Evolutionary conservation across 1,284 basidiomycete genomes (phyloP).

Genomic region (Laetiporus sulphureus): DNA sequence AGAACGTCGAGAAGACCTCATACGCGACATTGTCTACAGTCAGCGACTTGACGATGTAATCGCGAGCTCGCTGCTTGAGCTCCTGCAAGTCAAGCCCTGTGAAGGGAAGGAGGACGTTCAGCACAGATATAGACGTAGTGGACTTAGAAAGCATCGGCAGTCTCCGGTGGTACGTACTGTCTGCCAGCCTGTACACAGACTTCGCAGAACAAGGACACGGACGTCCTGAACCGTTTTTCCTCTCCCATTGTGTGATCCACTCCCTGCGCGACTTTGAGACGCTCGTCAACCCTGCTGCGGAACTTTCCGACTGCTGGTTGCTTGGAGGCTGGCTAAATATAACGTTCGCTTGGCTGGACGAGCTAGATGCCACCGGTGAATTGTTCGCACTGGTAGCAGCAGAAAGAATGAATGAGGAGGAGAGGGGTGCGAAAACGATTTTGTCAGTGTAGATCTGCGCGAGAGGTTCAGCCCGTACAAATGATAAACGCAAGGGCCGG

Average conservation of each 20-base stretch:
- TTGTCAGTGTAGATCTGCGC: constrained; percentile 77
- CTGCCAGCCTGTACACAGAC: constrained; percentile 82
- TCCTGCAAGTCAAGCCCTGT: constrained; percentile 64
- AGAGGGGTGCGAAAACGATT: constrained; percentile 79
- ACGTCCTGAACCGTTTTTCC: constrained; percentile 42
- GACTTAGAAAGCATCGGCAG: constrained; percentile 1
- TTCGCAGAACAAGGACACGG: constrained; percentile 84
- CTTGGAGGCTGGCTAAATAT: constrained; percentile 12
- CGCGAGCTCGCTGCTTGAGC: constrained; percentile 62
- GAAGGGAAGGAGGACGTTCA: not conserved
- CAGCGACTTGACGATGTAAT: constrained; percentile 72
- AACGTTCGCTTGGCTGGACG: constrained; percentile 30
- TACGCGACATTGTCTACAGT: constrained; percentile 78
- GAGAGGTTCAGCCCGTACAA: not conserved
- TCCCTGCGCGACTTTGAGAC: constrained; percentile 43
- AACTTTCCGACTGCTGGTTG: constrained; percentile 14
- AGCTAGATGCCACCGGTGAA: constrained; percentile 17
- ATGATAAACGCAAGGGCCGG: not conserved
- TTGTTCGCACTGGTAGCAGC: constrained; percentile 12
- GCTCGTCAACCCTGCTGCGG: constrained; percentile 9
- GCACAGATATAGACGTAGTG: not conserved
- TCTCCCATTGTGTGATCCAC: constrained; percentile 64
- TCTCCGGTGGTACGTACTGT: constrained; percentile 43
- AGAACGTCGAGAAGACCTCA: constrained; percentile 84
- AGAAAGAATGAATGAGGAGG: constrained; percentile 51